These are phyloP conservation scores for Purshia tridentata DNA, from an alignment of 306 rosid genomes.

Conservation along the genomic window DNA sequence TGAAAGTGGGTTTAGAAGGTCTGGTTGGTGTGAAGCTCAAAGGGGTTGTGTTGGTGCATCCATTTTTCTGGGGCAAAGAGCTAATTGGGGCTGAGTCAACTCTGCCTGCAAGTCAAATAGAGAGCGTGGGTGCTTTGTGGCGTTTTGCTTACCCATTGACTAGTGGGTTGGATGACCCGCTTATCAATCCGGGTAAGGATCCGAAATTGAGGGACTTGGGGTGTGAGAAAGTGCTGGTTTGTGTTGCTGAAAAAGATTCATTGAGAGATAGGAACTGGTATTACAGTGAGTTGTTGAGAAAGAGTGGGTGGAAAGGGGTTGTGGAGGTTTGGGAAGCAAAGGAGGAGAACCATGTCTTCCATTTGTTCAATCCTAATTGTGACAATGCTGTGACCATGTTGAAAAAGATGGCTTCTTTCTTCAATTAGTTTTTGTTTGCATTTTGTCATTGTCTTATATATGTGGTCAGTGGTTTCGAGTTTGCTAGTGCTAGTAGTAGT, in stretches of 20 bases:
- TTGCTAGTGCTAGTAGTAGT: too few relatives aligned
- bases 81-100: constrained; percentile 3
- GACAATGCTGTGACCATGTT: background rate
- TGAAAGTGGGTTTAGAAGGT: background rate
- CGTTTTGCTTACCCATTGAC: background rate
- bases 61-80: constrained; percentile 38
- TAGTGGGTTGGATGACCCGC: constrained; percentile 33
- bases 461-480: too few relatives aligned
- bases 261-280: constrained; percentile 29
- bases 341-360: constrained; percentile 44
- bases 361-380: constrained; percentile 7
- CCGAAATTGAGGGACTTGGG: constrained; percentile 32
- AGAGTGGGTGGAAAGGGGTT: constrained; percentile 43
- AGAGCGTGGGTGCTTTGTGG: background rate
- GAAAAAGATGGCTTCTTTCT: background rate
- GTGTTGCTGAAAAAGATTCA: constrained; percentile 41
- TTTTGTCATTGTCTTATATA: background rate
- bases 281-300: constrained; percentile 37
- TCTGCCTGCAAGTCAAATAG: background rate
- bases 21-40: constrained; percentile 18
- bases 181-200: constrained; percentile 35
- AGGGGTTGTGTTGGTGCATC: constrained; percentile 50
- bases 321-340: constrained; percentile 17
- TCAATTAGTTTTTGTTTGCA: background rate
- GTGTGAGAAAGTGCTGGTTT: constrained; percentile 34